phyloP scores from a whole-genome alignment of 306 rosid species.

The Glycine soja region DNA sequence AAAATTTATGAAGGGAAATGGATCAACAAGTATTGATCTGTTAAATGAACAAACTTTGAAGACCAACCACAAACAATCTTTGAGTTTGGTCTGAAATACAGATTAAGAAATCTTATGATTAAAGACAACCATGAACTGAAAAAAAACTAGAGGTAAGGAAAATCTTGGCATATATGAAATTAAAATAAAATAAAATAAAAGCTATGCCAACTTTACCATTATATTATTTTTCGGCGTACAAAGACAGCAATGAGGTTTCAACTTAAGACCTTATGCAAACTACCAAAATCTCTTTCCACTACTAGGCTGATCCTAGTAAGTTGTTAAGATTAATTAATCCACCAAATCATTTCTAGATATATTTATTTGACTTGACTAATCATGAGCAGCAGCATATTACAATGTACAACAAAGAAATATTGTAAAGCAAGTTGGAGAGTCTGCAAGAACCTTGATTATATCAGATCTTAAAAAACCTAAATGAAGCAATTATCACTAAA shows the following conservation, averaged over 20 bases:
- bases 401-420: background rate
- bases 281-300: background rate
- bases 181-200: background rate
- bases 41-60: background rate
- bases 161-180: background rate
- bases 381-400: background rate
- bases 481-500: constrained; percentile 5
- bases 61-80: background rate
- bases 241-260: background rate
- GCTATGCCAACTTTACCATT: background rate
- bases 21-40: constrained; percentile 26
- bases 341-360: constrained; percentile 10
- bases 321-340: background rate
- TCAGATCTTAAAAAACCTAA: background rate
- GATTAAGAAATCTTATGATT: too few species aligned
- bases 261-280: background rate
- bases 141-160: background rate
- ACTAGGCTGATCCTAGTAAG: background rate
- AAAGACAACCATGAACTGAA: background rate
- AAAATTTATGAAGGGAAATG: constrained; percentile 25
- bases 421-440: background rate
- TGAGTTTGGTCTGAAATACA: constrained; percentile 22
- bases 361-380: constrained; percentile 1
- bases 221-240: background rate
- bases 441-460: background rate